Percentiles rank a stretch among this genome's conserved stretches.
Evolutionary conservation across 495 filamentous ascomycete species (phyloP).

Genomic region (Neurospora terricola): DNA sequence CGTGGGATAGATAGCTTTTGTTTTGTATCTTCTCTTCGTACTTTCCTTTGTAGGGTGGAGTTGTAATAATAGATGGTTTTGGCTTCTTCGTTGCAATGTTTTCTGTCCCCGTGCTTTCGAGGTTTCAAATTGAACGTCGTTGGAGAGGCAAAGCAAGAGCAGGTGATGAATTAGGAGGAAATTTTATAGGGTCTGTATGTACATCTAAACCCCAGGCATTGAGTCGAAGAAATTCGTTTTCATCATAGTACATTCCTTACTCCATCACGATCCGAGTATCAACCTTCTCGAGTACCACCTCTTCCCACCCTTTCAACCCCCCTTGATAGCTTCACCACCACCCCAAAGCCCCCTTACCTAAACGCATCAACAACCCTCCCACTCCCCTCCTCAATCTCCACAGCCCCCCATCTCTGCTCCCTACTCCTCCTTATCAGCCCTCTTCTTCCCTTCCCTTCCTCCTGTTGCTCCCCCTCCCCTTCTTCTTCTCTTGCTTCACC

Average conservation of each 20-base stretch:
- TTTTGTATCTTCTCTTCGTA: not conserved
- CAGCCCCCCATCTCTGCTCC: constrained; percentile 35
- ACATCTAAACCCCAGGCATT: not conserved
- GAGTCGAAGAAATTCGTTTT: not conserved
- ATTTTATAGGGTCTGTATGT: not conserved
- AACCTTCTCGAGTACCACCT: not conserved
- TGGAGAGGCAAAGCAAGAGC: not conserved
- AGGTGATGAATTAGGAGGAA: not conserved
- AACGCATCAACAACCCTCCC: constrained; percentile 22
- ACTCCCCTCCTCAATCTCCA: constrained; percentile 21
- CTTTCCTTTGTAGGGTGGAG: not conserved
- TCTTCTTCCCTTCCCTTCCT: not conserved
- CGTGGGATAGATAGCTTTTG: not conserved
- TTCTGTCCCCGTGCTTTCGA: not conserved
- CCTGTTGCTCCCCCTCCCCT: no score
- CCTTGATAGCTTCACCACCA: not conserved
- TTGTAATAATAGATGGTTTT: not conserved
- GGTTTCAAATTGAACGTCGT: not conserved
- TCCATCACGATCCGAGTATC: not conserved
- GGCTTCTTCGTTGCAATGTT: not conserved
- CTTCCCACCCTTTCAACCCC: not conserved
- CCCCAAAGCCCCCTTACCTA: not conserved
- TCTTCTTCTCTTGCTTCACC: no score
- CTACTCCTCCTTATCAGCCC: constrained; percentile 14
- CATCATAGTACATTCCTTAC: not conserved